Percentiles rank a stretch among this genome's conserved stretches.
phyloP scores from a whole-genome alignment of 192 early-diverging fungal genomes.

The Umbelopsis vinacea region DNA sequence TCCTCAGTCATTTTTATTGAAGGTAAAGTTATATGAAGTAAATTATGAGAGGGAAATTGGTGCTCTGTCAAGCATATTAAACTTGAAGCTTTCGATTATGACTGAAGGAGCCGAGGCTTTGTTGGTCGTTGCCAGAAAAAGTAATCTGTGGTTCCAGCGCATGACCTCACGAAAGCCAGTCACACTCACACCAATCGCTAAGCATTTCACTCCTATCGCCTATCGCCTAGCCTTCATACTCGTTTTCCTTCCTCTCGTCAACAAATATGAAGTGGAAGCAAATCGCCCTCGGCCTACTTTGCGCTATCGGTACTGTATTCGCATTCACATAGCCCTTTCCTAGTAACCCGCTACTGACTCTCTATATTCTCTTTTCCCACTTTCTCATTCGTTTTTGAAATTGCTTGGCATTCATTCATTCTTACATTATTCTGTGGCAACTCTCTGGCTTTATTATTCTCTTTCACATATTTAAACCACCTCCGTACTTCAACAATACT shows the following conservation, averaged over 20 bases:
- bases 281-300: conserved; percentile 12
- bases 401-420: conserved; percentile 5
- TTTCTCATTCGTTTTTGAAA: neutral
- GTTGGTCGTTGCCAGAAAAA: neutral
- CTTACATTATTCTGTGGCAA: neutral
- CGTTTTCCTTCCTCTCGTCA: neutral
- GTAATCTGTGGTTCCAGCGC: neutral
- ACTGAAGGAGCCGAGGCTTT: too few species aligned
- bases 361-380: neutral
- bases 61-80: too few species aligned
- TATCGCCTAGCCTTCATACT: neutral
- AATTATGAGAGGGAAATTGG: too few species aligned
- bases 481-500: neutral
- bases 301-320: neutral
- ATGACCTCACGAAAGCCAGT: neutral
- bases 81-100: too few species aligned
- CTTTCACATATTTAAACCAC: neutral
- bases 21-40: too few species aligned
- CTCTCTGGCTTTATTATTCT: neutral
- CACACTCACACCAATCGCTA: conserved; percentile 4
- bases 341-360: neutral
- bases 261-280: conserved; percentile 14
- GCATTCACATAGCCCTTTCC: neutral
- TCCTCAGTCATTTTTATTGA: too few species aligned
- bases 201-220: neutral